Evolutionary conservation across 257 asterid species (phyloP), one percentile per base, ranked within the genome.

Genomic region (Apocynum venetum): DNA sequence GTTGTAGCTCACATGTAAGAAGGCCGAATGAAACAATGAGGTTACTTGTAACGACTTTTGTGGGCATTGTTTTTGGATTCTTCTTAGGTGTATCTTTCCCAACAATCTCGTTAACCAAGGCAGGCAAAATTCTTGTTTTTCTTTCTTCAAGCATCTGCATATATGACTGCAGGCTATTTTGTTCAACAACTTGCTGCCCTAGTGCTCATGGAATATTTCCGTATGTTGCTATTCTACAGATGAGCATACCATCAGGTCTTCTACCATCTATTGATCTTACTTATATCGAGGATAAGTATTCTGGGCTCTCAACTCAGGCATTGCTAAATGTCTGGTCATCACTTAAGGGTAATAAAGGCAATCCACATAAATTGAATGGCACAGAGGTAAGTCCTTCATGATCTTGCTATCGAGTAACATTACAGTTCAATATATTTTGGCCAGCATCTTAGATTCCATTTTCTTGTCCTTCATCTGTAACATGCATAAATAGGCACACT

Each of bases 71-170:
- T 56, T 79, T 90, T 70, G 99, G 98, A 73, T 95, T 91, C 89
- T 89, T 89, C 80, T 76, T 95, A 78, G 99, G 98, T 47, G 96
- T 86, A 88, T 89, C 98, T n/a, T 91, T 89, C 81, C 99, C 97
- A 17, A 76, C 89, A 67, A 80, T 87, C 79, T 83, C 96, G 69
- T 59, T 88, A 78, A 74, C 94, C 67, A 95, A 95, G 97, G 99
- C 87, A 88, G 25, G 96, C 69, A 38, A 51, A 53, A 61, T 43
- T 72, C 52, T 69, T 25, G 38, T 51, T 36, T 31, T 44, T 25
- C 12, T 3, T 6, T 11, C 31, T 46, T 6, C 46, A 25, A 8
- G 61, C 46, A n/a, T 25, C 71, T 73, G 53, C 38, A 35, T 31
- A 64, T 66, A 48, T 77, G 52, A 74, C 36, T 75, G 46, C 41